Evolutionary conservation across 805 yeast genomes (phyloP), one percentile per base, ranked within the genome.

Genomic region (Kurtzmaniella fragi): DNA sequence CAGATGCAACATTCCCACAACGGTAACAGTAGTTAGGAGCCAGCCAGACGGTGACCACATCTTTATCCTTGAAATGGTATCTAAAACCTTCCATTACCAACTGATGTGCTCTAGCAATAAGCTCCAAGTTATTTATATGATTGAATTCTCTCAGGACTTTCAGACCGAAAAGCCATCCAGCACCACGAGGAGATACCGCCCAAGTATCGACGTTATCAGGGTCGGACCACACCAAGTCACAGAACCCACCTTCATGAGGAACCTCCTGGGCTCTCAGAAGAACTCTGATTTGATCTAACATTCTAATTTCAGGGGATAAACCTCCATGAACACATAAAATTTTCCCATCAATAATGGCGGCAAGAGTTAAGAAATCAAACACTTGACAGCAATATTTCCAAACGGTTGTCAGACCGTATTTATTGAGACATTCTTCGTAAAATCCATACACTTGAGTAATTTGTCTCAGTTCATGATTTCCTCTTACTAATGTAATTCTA

Each of bases 381-480:
- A 90, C 96, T 61, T 90, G 96, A 62, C 96, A 90, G 62, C 96
- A 88, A 62, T 86, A 86, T 61, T 88, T 88, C 96, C 96, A 90
- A 28, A 89, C 96, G 17, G 95, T 87, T 16, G 95, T 87, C 30
- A 91, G 83, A 15, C 97, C 97, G 59, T 90, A 90, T 61, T 90
- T 90, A 41, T 88, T 83, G 43, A 90, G 61, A 59, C 98, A 90
- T 62, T 90, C 98, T 61, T 90, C 98, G 64, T 93, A 91, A 63
- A 91, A 91, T 4, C 99, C 99, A 64, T 91, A 91, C 28, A 90
- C 98, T 67, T 91, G 97, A n/a, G 99, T 91, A 57, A 93, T 93
- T 57, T 93, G 99, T 52, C 99, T 75, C 4, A 93, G 81, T 64
- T 91, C 99, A 65, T 91, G 99, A 62, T 91, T 91, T n/a, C 99